These are phyloP conservation scores for Blastocystis sp. DNA, from an alignment of 352 stramenopile species.

Conservation along the genomic window DNA sequence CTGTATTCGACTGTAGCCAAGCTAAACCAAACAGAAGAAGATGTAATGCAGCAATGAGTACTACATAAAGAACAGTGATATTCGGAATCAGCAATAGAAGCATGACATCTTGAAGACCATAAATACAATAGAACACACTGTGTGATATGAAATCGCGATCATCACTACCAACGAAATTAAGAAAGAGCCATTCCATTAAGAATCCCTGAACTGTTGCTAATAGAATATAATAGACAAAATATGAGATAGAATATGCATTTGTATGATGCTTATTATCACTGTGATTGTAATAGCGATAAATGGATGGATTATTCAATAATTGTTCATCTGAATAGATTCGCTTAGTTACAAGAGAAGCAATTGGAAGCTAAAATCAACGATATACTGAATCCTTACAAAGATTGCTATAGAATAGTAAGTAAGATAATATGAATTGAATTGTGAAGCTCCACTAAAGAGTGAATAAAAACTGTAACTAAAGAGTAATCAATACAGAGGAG, in stretches of 20 bases:
- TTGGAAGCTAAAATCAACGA: slow-evolving; percentile 18
- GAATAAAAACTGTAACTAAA: slow-evolving; percentile 74
- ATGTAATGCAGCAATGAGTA: background rate
- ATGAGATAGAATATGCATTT: background rate
- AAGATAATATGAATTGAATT: slow-evolving; percentile 70
- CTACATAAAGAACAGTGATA: background rate
- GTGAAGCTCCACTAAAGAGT: slow-evolving; percentile 74
- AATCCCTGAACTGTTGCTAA: background rate
- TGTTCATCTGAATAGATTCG: slow-evolving; percentile 21
- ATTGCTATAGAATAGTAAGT: slow-evolving; percentile 37
- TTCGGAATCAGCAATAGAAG: slow-evolving; percentile 5
- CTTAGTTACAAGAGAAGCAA: background rate
- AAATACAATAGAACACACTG: background rate
- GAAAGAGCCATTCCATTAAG: background rate
- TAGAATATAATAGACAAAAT: background rate
- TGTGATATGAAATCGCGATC: slow-evolving; percentile 16
- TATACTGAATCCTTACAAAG: background rate
- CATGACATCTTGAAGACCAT: slow-evolving; percentile 44
- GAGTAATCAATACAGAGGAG: slow-evolving; percentile 69
- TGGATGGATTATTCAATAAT: background rate
- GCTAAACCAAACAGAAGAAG: background rate
- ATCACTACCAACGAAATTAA: background rate
- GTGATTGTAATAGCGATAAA: slow-evolving; percentile 33
- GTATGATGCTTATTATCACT: background rate
- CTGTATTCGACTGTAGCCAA: background rate